Percentiles rank a stretch among this genome's conserved stretches.
Conservation (phyloP, 805 yeast species). For the Candida yuanshanica region DNA sequence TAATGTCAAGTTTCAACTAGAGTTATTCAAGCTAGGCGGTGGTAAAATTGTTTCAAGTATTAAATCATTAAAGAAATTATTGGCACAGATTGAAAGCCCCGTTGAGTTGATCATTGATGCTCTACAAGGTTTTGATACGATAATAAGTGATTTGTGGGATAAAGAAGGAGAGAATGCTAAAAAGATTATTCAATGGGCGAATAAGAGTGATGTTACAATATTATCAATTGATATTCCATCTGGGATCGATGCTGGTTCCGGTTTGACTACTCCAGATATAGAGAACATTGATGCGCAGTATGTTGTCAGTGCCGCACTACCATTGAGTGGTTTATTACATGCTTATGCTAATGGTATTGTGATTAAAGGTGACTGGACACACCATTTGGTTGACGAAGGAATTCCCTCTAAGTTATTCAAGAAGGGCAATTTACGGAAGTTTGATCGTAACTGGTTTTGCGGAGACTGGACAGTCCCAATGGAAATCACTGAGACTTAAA, state of each 20-base stretch:
- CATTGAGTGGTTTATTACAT: constrained; percentile 55
- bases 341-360: constrained; percentile 53
- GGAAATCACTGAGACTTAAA: constrained; percentile 4
- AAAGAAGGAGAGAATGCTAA: constrained; percentile 34
- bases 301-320: constrained; percentile 69
- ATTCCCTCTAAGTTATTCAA: constrained; percentile 54
- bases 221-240: constrained; percentile 77
- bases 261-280: constrained; percentile 33
- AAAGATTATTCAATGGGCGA: constrained; percentile 63
- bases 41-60: constrained; percentile 47
- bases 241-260: constrained; percentile 81
- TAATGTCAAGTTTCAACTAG: constrained; percentile 42
- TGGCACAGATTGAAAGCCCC: constrained; percentile 39
- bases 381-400: constrained; percentile 66
- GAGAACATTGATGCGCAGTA: constrained; percentile 43
- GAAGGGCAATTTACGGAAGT: constrained; percentile 40
- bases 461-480: constrained; percentile 17
- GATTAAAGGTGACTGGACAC: constrained; percentile 43
- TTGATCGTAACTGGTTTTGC: constrained; percentile 31
- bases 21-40: constrained; percentile 53
- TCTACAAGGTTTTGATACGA: constrained; percentile 76
- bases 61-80: constrained; percentile 30
- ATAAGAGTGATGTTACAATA: constrained; percentile 38
- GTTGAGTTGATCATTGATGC: constrained; percentile 80
- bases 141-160: constrained; percentile 48